A percentile compares a stretch with the other conserved stretches of the same genome.
These are phyloP conservation scores for Tagetes erecta DNA, from an alignment of 129 eudicot genomes.

Conservation along the genomic window DNA sequence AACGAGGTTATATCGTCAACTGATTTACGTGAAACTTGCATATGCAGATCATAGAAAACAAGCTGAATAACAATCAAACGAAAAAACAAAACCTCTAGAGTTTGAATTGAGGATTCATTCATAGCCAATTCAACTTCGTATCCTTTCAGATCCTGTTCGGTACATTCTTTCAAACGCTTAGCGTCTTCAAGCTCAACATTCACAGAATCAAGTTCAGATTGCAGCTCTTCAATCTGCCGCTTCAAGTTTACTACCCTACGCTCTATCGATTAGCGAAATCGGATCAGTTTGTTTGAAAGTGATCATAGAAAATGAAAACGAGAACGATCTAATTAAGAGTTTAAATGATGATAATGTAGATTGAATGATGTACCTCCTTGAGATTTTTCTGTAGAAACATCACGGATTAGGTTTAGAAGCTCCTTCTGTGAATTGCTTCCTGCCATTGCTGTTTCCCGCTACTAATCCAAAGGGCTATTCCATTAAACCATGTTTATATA, in stretches of 20 bases:
- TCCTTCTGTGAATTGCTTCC: constrained; percentile 58
- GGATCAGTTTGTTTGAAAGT: constrained; percentile 1
- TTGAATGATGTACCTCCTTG: constrained; percentile 59
- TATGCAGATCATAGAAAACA: constrained; percentile 1
- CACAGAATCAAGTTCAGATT: constrained; percentile 43
- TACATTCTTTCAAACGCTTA: constrained; percentile 52
- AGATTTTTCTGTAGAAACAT: constrained; percentile 64
- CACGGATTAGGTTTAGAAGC: constrained; percentile 68
- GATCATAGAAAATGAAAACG: not conserved
- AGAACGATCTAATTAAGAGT: constrained; percentile 7
- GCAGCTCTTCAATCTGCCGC: constrained; percentile 53
- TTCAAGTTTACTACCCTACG: constrained; percentile 61
- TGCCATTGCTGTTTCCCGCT: constrained; percentile 61
- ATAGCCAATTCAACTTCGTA: constrained; percentile 70
- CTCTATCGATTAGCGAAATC: constrained; percentile 41
- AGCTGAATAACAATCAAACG: not conserved
- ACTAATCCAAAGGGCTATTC: constrained; percentile 7
- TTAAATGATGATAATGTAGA: constrained; percentile 5
- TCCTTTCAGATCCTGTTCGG: constrained; percentile 74
- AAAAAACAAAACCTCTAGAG: constrained; percentile 57
- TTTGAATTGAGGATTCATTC: constrained; percentile 63
- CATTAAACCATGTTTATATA: not conserved
- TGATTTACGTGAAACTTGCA: constrained; percentile 1
- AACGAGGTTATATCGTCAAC: not conserved
- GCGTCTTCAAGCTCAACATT: constrained; percentile 55